These are phyloP conservation scores for Leishmania gerbilli DNA, from an alignment of 208 protist species.

Conservation along the genomic window DNA sequence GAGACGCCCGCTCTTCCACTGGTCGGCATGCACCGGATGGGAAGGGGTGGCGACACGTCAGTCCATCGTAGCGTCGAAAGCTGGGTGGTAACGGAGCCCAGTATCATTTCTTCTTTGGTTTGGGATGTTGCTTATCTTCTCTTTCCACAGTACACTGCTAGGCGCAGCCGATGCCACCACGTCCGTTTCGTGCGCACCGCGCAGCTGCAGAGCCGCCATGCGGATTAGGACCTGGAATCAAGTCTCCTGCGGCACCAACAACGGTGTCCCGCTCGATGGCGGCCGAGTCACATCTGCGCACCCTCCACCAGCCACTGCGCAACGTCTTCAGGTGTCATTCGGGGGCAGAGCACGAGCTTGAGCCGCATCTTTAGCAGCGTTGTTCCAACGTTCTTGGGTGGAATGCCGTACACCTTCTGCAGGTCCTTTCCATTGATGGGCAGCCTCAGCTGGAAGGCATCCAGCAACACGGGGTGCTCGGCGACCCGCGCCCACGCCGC, in stretches of 20 bases:
- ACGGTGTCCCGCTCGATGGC: neutral
- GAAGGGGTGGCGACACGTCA: neutral
- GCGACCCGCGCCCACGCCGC: constrained; percentile 42
- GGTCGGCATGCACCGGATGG: neutral
- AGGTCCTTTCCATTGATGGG: constrained; percentile 78
- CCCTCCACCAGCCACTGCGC: constrained; percentile 25
- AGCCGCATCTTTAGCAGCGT: constrained; percentile 54
- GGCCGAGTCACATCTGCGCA: constrained; percentile 1
- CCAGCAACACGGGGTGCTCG: constrained; percentile 44
- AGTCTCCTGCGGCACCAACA: neutral
- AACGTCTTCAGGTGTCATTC: constrained; percentile 20
- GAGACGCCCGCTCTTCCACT: no score
- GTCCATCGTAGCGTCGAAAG: neutral
- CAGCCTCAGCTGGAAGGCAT: constrained; percentile 43
- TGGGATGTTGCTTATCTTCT: neutral
- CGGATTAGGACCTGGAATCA: neutral
- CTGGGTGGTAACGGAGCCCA: neutral
- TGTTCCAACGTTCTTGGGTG: constrained; percentile 50
- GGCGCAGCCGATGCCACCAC: neutral
- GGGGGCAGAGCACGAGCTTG: constrained; percentile 58
- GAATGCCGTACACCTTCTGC: constrained; percentile 39
- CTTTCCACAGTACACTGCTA: neutral
- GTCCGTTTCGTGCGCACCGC: neutral
- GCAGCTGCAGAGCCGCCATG: neutral
- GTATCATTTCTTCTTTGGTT: neutral